Conservation (phyloP, 2,329 filamentous ascomycete species). For the Scedosporium dehoogii region DNA sequence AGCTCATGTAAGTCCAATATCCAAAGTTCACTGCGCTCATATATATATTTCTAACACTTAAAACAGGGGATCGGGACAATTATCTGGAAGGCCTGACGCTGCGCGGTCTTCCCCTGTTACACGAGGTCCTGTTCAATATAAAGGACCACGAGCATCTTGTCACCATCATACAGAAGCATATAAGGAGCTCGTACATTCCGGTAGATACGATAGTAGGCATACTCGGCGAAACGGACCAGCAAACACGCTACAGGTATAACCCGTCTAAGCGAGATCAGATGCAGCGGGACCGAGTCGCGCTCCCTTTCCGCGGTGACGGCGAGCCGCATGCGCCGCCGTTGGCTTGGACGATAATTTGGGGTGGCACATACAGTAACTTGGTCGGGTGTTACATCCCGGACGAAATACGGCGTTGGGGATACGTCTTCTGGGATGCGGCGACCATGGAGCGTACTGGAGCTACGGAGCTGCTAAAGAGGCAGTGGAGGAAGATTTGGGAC, state of each 20-base stretch:
- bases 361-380: slow-evolving; percentile 12
- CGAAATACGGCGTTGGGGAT: slow-evolving; percentile 9
- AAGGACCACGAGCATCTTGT: neutral
- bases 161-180: neutral
- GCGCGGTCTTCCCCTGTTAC: neutral
- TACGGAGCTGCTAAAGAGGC: neutral
- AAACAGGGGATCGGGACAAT: neutral
- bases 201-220: neutral
- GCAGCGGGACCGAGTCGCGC: neutral
- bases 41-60: neutral
- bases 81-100: neutral
- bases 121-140: neutral
- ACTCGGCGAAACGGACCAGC: neutral
- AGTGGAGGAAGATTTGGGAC: neutral
- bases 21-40: neutral
- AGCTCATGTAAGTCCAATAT: neutral
- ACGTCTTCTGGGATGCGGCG: slow-evolving; percentile 15
- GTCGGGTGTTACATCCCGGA: slow-evolving; percentile 11
- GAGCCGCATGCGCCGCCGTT: slow-evolving; percentile 10
- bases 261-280: neutral
- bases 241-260: neutral
- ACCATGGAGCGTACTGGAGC: neutral
- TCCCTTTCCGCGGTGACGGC: neutral
- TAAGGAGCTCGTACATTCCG: neutral
- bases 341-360: slow-evolving; percentile 13